These are phyloP conservation scores for Geoglossum cookeanum DNA, from an alignment of 2,329 filamentous ascomycete genomes.

Conservation along the genomic window DNA sequence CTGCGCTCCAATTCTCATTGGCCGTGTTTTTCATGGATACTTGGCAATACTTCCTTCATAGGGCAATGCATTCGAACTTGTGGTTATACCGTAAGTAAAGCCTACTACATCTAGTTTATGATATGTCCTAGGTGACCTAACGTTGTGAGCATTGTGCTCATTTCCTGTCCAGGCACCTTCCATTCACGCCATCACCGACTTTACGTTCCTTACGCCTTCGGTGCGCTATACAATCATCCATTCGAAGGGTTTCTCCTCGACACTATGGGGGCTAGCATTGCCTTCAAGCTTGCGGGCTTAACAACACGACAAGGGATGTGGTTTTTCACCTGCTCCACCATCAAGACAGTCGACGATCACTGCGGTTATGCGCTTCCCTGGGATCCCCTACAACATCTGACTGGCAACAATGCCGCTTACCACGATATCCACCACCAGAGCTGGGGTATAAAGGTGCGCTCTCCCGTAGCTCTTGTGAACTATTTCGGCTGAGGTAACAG, in stretches of 20 bases:
- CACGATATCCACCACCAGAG: constrained; percentile 98
- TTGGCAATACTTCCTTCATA: constrained; percentile 96
- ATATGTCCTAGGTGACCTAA: background rate
- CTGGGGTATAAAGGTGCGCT: constrained; percentile 76
- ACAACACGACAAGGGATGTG: constrained; percentile 69
- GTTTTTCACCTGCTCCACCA: constrained; percentile 74
- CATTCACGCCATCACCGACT: constrained; percentile 92
- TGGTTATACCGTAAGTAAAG: constrained; percentile 72
- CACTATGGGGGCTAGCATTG: constrained; percentile 68
- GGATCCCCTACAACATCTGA: constrained; percentile 82
- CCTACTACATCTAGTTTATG: background rate
- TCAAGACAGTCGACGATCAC: constrained; percentile 97
- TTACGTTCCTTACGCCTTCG: constrained; percentile 94
- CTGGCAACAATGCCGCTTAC: constrained; percentile 87
- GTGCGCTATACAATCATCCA: constrained; percentile 91
- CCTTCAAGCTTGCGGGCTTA: constrained; percentile 66
- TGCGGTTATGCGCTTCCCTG: constrained; percentile 92
- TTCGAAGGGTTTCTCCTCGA: constrained; percentile 88
- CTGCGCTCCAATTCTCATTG: constrained; percentile 54
- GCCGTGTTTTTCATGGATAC: constrained; percentile 70
- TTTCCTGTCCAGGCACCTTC: constrained; percentile 45
- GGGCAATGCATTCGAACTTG: constrained; percentile 91
- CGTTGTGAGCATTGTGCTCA: background rate
- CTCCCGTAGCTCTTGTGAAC: constrained; percentile 6
- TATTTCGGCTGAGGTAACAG: background rate